Percentiles rank a stretch among this genome's conserved stretches.
Evolutionary conservation across 768 basidiomycete species (phyloP).

Genomic region (Lentinula boryana): DNA sequence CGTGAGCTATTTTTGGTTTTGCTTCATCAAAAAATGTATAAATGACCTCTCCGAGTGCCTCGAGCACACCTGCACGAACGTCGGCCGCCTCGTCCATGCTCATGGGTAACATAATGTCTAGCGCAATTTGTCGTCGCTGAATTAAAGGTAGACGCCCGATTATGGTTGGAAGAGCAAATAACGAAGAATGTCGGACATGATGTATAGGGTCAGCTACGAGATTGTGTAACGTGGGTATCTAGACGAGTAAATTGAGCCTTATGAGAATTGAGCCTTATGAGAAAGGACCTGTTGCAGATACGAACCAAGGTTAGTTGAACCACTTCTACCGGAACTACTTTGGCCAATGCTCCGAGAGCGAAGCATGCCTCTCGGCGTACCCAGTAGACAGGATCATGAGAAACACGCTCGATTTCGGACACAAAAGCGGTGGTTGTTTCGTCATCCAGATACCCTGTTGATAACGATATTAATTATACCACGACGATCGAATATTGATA

Average conservation of each 20-base stretch:
- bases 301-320: constrained; percentile 59
- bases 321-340: constrained; percentile 75
- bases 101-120: constrained; percentile 59
- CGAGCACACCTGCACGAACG: constrained; percentile 77
- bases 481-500: constrained; percentile 7
- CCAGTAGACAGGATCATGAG: constrained; percentile 63
- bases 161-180: constrained; percentile 81
- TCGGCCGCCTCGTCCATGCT: constrained; percentile 54
- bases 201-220: constrained; percentile 64
- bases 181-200: constrained; percentile 84
- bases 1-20: constrained; percentile 9
- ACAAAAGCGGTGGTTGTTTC: constrained; percentile 62
- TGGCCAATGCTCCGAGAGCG: constrained; percentile 83
- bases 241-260: not conserved
- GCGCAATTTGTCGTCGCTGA: constrained; percentile 57
- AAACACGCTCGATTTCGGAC: constrained; percentile 65
- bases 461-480: not conserved
- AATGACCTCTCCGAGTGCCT: constrained; percentile 85
- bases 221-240: constrained; percentile 78
- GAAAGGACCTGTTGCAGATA: constrained; percentile 8
- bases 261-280: not conserved
- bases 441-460: constrained; percentile 45
- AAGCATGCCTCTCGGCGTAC: constrained; percentile 84
- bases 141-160: constrained; percentile 55
- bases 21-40: constrained; percentile 69